Evolutionary conservation across 352 stramenopile species (phyloP), one percentile per base, ranked within the genome.

Genomic region (Phytophthora citricola): DNA sequence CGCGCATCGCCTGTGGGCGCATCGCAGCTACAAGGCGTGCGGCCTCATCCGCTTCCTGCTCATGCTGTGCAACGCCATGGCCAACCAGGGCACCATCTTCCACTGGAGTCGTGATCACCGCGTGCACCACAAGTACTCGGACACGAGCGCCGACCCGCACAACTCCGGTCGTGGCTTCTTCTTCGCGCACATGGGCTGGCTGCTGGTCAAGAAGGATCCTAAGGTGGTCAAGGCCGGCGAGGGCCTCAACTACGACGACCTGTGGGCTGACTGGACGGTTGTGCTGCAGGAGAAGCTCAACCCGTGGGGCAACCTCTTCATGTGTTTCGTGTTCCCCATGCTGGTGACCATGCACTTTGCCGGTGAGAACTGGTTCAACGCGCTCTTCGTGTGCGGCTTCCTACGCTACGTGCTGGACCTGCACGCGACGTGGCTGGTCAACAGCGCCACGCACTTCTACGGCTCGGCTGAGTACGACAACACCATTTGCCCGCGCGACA

Each of bases 151-250:
- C 70, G 91, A 97, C 63, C 92, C 92, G 44, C 97, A 99, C 82
- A 93, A 99, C 77, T 98, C 97, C 9, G 97, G 83, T 17, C 85
- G 95, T 14, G 97, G 97, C 43, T 99, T 99, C 75, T 99, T 99
- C 85, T 99, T 98, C 71, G 91, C 97, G 6, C 97, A 99, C 83
- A 98, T 99, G 85, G 97, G 97, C 51, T 99, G 97, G 97, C 75
- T 99, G 22, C 91, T 98, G 40, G 84, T 99, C n/a, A 99, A 99
- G 84, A 99, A 99, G 78, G 90, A 99, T 76, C 80, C 81, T 2
- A 87, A 89, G 45, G 92, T 99, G 49, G 68, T 97, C 31, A 88
- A 92, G 29, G 83, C 85, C 15, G 85, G 87, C 20, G 79, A 85
- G 17, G 96, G 98, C 52, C 87, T 99, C 65, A 97, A 98, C 78